Percentiles rank a stretch among this genome's conserved stretches.
phyloP scores from a whole-genome alignment of 1,139 yeast genomes.

The Yamadazyma trypodendri region DNA sequence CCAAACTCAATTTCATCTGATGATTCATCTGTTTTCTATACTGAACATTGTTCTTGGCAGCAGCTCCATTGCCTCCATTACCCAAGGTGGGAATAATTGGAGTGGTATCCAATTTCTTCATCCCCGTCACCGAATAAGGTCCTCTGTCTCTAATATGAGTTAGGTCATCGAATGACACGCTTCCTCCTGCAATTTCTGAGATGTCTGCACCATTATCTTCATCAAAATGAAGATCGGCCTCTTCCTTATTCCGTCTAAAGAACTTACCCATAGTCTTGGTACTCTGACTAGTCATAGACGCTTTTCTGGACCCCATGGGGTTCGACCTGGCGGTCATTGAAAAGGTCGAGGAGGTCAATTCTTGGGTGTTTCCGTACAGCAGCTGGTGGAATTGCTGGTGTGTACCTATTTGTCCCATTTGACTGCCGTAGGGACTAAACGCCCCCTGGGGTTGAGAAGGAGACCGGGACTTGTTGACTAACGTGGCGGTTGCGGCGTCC shows the following conservation, averaged over 20 bases:
- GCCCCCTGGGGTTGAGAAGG: conserved; percentile 1
- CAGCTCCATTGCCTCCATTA: conserved; percentile 15
- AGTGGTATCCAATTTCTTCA: conserved; percentile 51
- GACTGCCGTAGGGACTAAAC: not conserved
- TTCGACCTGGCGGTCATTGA: conserved; percentile 10
- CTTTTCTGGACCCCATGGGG: conserved; percentile 26
- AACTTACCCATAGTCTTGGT: conserved; percentile 38
- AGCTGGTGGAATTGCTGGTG: conserved; percentile 12
- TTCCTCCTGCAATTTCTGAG: conserved; percentile 36
- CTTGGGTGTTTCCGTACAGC: conserved; percentile 12
- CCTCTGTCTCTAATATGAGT: conserved; percentile 64
- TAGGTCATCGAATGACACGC: conserved; percentile 62
- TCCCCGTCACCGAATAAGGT: conserved; percentile 49
- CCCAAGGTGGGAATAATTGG: conserved; percentile 72
- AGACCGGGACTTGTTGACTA: conserved; percentile 5
- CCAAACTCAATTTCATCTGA: conserved; percentile 59
- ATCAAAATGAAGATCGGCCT: conserved; percentile 29
- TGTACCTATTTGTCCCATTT: not conserved
- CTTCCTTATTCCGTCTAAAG: conserved; percentile 42
- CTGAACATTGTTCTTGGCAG: conserved; percentile 45
- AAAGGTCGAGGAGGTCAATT: conserved; percentile 18
- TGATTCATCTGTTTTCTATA: conserved; percentile 70
- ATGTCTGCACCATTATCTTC: conserved; percentile 55
- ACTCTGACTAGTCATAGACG: conserved; percentile 46
- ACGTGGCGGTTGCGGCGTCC: conserved; percentile 13